phyloP scores from a whole-genome alignment of 768 basidiomycete genomes.

The Kwoniella mangroviensis region DNA sequence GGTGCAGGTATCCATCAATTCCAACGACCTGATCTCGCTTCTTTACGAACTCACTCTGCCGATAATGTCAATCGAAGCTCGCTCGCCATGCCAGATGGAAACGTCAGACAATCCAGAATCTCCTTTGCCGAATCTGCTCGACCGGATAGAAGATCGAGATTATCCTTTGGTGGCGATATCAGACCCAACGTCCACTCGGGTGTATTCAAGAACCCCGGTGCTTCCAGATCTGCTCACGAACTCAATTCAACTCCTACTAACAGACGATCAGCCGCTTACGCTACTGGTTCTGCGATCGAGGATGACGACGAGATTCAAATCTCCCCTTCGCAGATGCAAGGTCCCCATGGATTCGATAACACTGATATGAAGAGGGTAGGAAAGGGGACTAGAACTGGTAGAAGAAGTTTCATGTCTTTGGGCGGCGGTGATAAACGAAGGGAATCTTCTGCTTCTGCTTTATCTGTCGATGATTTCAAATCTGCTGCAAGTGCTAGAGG shows the following conservation, averaged over 20 bases:
- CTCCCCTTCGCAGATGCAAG: conserved; percentile 52
- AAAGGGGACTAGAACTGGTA: conserved; percentile 29
- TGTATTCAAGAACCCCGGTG: conserved; percentile 40
- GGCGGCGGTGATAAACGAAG: conserved; percentile 41
- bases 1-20: conserved; percentile 47
- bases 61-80: conserved; percentile 45
- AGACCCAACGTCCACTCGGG: conserved; percentile 42
- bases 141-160: conserved; percentile 50
- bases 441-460: conserved; percentile 33
- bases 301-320: conserved; percentile 51
- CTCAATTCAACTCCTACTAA: conserved; percentile 37
- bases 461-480: conserved; percentile 46
- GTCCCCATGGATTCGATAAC: conserved; percentile 45
- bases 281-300: conserved; percentile 45
- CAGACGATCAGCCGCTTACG: conserved; percentile 30
- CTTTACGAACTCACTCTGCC: conserved; percentile 34
- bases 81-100: conserved; percentile 39
- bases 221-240: conserved; percentile 43
- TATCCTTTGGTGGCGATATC: conserved; percentile 55
- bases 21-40: conserved; percentile 32
- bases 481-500: conserved; percentile 51
- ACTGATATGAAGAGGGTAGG: conserved; percentile 34
- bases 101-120: conserved; percentile 52
- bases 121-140: conserved; percentile 54
- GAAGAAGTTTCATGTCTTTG: conserved; percentile 37